Evolutionary conservation across 768 basidiomycete species (phyloP).

Genomic region (Lactarius pseudohatsudake): DNA sequence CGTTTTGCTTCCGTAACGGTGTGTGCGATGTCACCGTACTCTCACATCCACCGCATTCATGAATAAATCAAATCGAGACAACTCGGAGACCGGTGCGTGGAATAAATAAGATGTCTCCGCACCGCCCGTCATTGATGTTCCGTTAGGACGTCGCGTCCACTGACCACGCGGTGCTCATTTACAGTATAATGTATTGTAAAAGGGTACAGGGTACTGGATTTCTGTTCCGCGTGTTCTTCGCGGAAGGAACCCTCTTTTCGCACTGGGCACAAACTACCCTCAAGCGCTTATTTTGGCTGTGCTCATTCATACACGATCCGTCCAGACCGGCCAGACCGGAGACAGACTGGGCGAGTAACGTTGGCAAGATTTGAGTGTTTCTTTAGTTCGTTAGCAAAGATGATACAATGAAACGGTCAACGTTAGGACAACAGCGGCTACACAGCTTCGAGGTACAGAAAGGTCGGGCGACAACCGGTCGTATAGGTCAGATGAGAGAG

Average conservation of each 20-base stretch:
- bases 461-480: not conserved
- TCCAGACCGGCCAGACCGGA: not conserved
- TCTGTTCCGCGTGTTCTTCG: constrained; percentile 1
- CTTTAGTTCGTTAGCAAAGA: not conserved
- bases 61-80: not conserved
- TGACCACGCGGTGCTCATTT: constrained; percentile 5
- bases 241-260: constrained; percentile 18
- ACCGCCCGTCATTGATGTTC: not conserved
- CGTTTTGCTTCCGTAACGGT: not conserved
- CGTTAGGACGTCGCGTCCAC: not conserved
- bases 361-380: not conserved
- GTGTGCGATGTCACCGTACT: not conserved
- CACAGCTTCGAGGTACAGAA: constrained; percentile 8
- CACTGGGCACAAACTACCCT: constrained; percentile 13
- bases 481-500: not conserved
- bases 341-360: not conserved
- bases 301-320: not conserved
- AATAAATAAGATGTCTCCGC: constrained; percentile 7
- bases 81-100: not conserved
- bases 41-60: not conserved
- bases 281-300: constrained; percentile 12
- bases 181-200: constrained; percentile 19
- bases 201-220: not conserved
- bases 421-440: constrained; percentile 8
- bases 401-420: constrained; percentile 6